Evolutionary conservation across 495 filamentous ascomycete genomes (phyloP), one percentile per base, ranked within the genome.

Genomic region (Oleoguttula mirabilis): DNA sequence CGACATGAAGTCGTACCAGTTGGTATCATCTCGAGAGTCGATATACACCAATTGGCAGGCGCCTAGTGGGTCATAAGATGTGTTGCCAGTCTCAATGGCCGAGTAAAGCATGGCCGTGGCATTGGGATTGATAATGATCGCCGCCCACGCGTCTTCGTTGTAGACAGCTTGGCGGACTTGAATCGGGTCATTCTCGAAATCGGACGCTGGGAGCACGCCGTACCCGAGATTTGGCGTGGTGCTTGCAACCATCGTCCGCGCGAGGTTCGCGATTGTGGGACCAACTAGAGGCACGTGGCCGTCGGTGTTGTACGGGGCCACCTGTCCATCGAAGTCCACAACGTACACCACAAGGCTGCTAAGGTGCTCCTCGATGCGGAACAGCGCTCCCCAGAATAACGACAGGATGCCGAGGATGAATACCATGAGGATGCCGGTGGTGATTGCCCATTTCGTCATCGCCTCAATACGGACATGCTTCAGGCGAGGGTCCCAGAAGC

Each of bases 71-170:
- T 82, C 74, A 52, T 82, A 84, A 11, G 67, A 70, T 3, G 64
- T 48, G 57, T 83, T 81, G 0, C 70, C 72, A 11, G 55, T 67
- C 3, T 59, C 54, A 5, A 82, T 61, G 0, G 78, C 77, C n/a
- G 61, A 51, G 33, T 67, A 67, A 8, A 84, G 64, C 14, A 80
- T 57, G 1, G 65, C 57, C 0, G 77, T 83, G 0, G 80, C 78
- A 48, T 82, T 81, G 8, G 75, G 41, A 47, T 79, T 76, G 49
- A 83, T 61, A 39, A 82, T 67, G 21, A 84, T 64, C 3, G 79
- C 79, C 0, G 72, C 76, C 62, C 71, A 81, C 14, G 70, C 68
- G 15, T 79, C 56, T 41, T 73, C 70, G 37, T 83, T 67, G 55
- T 72, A 83, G 19, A 83, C 62, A 10, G 60, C 69, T 47, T 75